Percentiles rank a stretch among this genome's conserved stretches.
These are phyloP conservation scores for Comarum palustre DNA, from an alignment of 306 rosid genomes.

Conservation along the genomic window DNA sequence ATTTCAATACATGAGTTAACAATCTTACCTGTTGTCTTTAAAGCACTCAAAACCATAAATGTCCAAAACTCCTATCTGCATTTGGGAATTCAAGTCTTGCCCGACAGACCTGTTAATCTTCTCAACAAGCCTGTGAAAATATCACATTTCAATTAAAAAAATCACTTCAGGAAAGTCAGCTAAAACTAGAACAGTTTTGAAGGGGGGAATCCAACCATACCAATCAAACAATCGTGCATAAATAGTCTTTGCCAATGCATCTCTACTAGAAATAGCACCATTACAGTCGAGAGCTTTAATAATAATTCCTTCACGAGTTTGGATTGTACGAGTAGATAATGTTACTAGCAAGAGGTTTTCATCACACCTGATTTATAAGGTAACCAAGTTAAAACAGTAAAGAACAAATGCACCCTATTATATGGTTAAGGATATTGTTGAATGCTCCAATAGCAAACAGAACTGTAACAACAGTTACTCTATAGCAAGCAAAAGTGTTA, in stretches of 20 bases:
- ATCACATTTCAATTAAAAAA: slow-evolving; percentile 19
- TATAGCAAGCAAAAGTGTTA: too few relatives aligned
- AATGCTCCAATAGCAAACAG: background rate
- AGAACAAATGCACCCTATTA: slow-evolving; percentile 9
- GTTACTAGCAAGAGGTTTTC: slow-evolving; percentile 65
- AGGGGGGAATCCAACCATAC: slow-evolving; percentile 41
- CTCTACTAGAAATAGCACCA: slow-evolving; percentile 88
- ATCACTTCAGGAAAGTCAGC: slow-evolving; percentile 8
- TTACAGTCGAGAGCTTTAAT: slow-evolving; percentile 86
- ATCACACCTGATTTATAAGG: slow-evolving; percentile 61
- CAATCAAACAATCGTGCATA: slow-evolving; percentile 89
- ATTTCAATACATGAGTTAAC: background rate
- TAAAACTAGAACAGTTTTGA: background rate
- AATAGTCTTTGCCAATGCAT: slow-evolving; percentile 89
- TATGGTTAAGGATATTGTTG: background rate
- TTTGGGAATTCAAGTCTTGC: slow-evolving; percentile 71
- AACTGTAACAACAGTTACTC: background rate
- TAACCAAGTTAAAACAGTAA: slow-evolving; percentile 9
- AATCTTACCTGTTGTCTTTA: slow-evolving; percentile 77
- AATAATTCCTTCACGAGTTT: slow-evolving; percentile 89
- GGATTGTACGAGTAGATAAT: slow-evolving; percentile 81
- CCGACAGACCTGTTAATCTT: slow-evolving; percentile 90
- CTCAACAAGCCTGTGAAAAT: slow-evolving; percentile 83
- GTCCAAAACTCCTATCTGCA: slow-evolving; percentile 91
- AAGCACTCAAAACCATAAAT: slow-evolving; percentile 98